Conservation (phyloP, 352 stramenopile genomes). For the Globisporangium echinulatum region DNA sequence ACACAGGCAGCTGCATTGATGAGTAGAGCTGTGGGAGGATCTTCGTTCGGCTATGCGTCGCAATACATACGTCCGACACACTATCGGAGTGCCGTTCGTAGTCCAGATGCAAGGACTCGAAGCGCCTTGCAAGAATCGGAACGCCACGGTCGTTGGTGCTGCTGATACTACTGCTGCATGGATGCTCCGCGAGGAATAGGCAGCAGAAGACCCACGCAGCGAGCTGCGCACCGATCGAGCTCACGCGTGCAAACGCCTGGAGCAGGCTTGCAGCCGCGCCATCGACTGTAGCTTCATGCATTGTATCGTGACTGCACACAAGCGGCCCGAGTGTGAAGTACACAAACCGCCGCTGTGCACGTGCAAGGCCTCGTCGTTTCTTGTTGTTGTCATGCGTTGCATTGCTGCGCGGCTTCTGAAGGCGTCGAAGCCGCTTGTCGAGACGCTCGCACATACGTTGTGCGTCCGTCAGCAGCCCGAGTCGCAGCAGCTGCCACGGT, state of each 20-base stretch:
- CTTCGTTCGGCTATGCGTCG: background rate
- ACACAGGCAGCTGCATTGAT: no score
- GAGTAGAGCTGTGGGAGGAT: background rate
- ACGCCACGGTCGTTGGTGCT: background rate
- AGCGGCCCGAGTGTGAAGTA: conserved; percentile 18
- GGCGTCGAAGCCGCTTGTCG: conserved; percentile 25
- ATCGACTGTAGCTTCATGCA: no score
- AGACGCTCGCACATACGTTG: conserved; percentile 29
- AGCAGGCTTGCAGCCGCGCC: background rate
- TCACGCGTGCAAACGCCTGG: conserved; percentile 21
- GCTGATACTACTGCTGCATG: background rate
- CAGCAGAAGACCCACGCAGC: conserved; percentile 36
- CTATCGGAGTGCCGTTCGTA: no score
- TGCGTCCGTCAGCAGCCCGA: conserved; percentile 36
- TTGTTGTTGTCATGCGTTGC: background rate
- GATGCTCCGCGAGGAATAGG: conserved; percentile 14
- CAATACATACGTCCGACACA: background rate
- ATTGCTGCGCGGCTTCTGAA: conserved; percentile 15
- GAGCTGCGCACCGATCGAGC: conserved; percentile 41
- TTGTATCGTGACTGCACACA: conserved; percentile 4
- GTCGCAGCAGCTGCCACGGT: conserved; percentile 44
- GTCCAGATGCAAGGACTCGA: no score
- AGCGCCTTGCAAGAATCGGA: no score
- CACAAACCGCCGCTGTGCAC: conserved; percentile 33
- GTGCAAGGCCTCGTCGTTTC: conserved; percentile 8